phyloP scores from a whole-genome alignment of 352 stramenopile genomes.

The Aphanomyces cochlioides region DNA sequence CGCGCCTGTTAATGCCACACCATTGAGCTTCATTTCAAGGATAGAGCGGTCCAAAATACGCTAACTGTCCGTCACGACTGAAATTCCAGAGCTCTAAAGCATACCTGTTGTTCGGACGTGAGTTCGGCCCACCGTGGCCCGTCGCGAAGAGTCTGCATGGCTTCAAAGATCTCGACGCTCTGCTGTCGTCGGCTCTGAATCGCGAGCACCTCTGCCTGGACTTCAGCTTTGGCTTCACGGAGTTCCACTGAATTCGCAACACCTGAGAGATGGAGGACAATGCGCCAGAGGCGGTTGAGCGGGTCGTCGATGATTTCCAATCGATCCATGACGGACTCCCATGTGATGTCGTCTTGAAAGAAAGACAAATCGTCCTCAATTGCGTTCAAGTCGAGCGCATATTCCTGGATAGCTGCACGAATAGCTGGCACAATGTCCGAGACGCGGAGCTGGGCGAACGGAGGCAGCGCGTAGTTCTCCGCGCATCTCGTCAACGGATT shows the following conservation, averaged over 20 bases:
- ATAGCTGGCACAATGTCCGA: no score
- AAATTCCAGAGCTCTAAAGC: neutral
- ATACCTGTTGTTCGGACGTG: constrained; percentile 60
- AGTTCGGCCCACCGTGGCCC: constrained; percentile 45
- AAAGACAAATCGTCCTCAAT: no score
- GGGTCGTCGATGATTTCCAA: constrained; percentile 90
- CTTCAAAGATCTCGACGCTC: constrained; percentile 90
- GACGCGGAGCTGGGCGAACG: no score
- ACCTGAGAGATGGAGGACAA: constrained; percentile 96
- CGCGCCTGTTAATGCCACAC: constrained; percentile 90
- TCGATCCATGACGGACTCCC: constrained; percentile 85
- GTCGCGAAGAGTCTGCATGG: constrained; percentile 81
- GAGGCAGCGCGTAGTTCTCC: no score
- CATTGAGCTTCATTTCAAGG: constrained; percentile 85
- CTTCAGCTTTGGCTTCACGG: constrained; percentile 90
- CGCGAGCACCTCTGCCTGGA: constrained; percentile 93
- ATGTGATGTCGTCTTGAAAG: constrained; percentile 33
- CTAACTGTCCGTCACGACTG: constrained; percentile 23
- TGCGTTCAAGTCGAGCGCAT: no score
- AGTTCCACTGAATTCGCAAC: constrained; percentile 96
- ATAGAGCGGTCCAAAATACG: constrained; percentile 89
- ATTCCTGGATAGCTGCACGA: no score
- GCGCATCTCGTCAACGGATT: no score
- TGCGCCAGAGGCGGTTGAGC: constrained; percentile 92
- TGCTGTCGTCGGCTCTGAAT: constrained; percentile 91